These are phyloP conservation scores for Fusarium transvaalense DNA, from an alignment of 2,329 filamentous ascomycete genomes.

Conservation along the genomic window DNA sequence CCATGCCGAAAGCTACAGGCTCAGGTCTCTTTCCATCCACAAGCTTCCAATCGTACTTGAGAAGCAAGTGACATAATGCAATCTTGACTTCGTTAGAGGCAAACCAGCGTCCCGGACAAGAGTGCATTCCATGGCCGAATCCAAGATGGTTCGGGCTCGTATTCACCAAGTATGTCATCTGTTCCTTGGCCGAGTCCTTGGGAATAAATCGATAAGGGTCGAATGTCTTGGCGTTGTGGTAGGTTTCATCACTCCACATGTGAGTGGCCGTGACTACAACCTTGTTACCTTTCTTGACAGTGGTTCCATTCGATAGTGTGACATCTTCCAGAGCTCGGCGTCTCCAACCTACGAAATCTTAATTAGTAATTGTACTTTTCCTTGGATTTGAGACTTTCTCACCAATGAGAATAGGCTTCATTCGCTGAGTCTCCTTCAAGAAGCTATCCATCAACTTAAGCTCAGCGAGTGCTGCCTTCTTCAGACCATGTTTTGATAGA, in stretches of 20 bases:
- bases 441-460: slow-evolving; percentile 63
- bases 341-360: neutral
- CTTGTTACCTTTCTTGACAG: slow-evolving; percentile 9
- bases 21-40: neutral
- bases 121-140: slow-evolving; percentile 68
- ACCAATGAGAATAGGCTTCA: slow-evolving; percentile 57
- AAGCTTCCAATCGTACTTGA: slow-evolving; percentile 60
- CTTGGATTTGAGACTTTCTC: neutral
- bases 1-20: neutral
- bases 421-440: slow-evolving; percentile 63
- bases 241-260: neutral
- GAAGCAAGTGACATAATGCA: slow-evolving; percentile 60
- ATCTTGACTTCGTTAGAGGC: slow-evolving; percentile 66
- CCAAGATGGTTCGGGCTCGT: slow-evolving; percentile 62
- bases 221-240: slow-evolving; percentile 48
- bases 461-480: slow-evolving; percentile 57
- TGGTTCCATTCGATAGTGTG: neutral
- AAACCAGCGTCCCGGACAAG: slow-evolving; percentile 66
- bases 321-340: neutral
- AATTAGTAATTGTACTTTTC: neutral
- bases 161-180: slow-evolving; percentile 59
- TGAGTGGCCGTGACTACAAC: neutral
- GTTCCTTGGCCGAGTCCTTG: slow-evolving; percentile 46
- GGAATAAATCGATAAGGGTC: slow-evolving; percentile 62
- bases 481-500: slow-evolving; percentile 52